Base-by-base conservation (phyloP, 176 grass and related monocot genomes). In the Triticum aestivum region DNA sequence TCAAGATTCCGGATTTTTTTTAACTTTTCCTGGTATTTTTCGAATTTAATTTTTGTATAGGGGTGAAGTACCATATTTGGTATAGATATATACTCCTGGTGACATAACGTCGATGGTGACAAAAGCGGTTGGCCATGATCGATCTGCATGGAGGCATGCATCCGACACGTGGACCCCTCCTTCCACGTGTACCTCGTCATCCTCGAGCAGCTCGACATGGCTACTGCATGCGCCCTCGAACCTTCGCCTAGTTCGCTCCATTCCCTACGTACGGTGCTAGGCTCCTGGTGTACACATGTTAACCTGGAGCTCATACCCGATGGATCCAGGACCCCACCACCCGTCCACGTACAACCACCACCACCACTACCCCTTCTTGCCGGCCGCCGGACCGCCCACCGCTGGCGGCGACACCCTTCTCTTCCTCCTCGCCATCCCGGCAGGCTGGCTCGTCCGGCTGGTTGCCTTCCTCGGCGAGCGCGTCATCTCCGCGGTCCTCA, bases 401-500 rank as follows among this genome's bases (percentile, higher is more conserved):
- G 73, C 24, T 24, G 44, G 47, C 27, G 29, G 27, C 27, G 89
- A 90, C 30, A 12, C 35, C 2, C 1, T 90, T 24, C 54, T 83
- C 65, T 74, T 79, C 58, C 56, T 90, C 0, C 56, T 90, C 0
- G 84, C 84, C 44, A 20, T 32, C 0, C 84, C 74, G 58, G 84
- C 88, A 45, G 88, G 82, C 61, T 89, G 82, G 77, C 45, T 89
- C 45, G 23, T 85, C 74, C 6, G 80, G 27, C 84, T 64, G 73
- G n/a, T 13, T 8, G 66, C 80, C 75, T 83, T 90, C 34, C 56
- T 83, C 33, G 65, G 79, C 13, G 84, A 90, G 80, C 65, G 30
- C 34, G 59, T 21, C 20, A 81, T 68, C 5, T 79, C 75, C 26
- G 59, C 59, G 32, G 11, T 49, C 24, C 84, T 90, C 80, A 29